A percentile compares a stretch with the other conserved stretches of the same genome.
These are phyloP conservation scores for Fusarium musae DNA, from an alignment of 2,329 filamentous ascomycete species.

Conservation along the genomic window DNA sequence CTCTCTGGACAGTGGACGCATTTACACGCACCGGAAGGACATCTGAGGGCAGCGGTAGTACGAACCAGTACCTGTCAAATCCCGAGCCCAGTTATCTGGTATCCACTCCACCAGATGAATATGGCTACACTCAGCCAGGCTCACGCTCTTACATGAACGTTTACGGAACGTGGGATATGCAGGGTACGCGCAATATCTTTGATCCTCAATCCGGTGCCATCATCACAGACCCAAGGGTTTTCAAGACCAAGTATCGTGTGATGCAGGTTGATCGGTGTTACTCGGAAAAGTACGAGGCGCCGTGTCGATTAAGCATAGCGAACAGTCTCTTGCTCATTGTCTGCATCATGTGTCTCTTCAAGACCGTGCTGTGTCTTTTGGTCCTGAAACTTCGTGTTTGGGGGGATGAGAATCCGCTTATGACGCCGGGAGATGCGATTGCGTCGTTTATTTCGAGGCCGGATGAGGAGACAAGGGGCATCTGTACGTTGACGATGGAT, in stretches of 20 bases:
- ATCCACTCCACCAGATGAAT: neutral
- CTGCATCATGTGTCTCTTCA: slow-evolving; percentile 27
- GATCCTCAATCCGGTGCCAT: slow-evolving; percentile 6
- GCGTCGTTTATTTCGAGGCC: slow-evolving; percentile 27
- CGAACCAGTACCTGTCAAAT: neutral
- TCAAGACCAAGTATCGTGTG: neutral
- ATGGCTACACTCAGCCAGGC: neutral
- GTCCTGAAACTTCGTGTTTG: slow-evolving; percentile 20
- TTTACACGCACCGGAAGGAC: slow-evolving; percentile 2
- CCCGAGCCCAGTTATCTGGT: neutral
- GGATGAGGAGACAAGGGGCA: slow-evolving; percentile 24
- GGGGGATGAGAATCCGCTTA: slow-evolving; percentile 16
- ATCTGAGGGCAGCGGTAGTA: neutral
- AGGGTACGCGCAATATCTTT: neutral
- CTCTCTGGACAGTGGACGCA: slow-evolving; percentile 6
- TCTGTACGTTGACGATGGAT: slow-evolving; percentile 17
- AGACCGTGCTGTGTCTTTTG: slow-evolving; percentile 11
- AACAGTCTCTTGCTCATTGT: slow-evolving; percentile 30
- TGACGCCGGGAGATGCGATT: slow-evolving; percentile 34
- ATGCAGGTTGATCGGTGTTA: slow-evolving; percentile 17
- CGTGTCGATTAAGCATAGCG: slow-evolving; percentile 16
- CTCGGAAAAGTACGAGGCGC: slow-evolving; percentile 21
- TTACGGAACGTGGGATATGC: neutral
- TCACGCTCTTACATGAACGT: neutral
- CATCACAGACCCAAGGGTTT: neutral